phyloP scores from a whole-genome alignment of 108 stramenopile genomes.

The Seminavis robusta region DNA sequence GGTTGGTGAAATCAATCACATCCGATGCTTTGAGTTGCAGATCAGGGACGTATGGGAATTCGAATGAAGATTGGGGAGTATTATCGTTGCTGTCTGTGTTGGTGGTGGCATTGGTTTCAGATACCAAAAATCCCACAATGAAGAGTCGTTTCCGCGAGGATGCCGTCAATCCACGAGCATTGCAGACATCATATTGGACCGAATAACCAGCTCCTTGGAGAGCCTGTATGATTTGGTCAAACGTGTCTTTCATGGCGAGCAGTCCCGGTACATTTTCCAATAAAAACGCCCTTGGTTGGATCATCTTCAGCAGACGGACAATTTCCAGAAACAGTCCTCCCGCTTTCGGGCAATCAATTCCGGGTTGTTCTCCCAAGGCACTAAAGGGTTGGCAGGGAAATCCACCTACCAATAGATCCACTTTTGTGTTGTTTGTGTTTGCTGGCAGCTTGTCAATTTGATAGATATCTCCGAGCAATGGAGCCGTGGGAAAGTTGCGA shows the following conservation, averaged over 20 bases:
- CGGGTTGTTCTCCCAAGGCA: conserved; percentile 58
- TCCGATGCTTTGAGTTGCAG: conserved; percentile 52
- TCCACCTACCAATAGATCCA: conserved; percentile 61
- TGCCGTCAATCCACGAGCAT: conserved; percentile 60
- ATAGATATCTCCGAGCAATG: conserved; percentile 55
- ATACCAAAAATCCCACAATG: conserved; percentile 70
- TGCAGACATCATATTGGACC: conserved; percentile 58
- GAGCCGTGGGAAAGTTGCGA: conserved; percentile 39
- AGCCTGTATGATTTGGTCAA: conserved; percentile 39
- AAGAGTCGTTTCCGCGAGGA: conserved; percentile 65
- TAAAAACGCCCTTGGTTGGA: conserved; percentile 61
- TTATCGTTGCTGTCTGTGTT: background rate
- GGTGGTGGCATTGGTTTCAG: conserved; percentile 25
- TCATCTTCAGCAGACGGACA: conserved; percentile 55
- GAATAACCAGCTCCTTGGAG: conserved; percentile 65
- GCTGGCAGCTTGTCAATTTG: too few species aligned
- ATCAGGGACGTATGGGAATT: conserved; percentile 79
- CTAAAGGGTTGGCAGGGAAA: conserved; percentile 87
- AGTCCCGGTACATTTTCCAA: conserved; percentile 85
- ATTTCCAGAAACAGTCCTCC: conserved; percentile 72
- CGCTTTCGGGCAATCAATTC: conserved; percentile 54
- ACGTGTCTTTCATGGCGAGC: conserved; percentile 44
- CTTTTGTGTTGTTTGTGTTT: background rate
- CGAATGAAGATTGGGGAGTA: conserved; percentile 11
- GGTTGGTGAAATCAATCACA: conserved; percentile 37